Evolutionary conservation across 1,284 basidiomycete species (phyloP).

Genomic region (Heterobasidion occidentale): DNA sequence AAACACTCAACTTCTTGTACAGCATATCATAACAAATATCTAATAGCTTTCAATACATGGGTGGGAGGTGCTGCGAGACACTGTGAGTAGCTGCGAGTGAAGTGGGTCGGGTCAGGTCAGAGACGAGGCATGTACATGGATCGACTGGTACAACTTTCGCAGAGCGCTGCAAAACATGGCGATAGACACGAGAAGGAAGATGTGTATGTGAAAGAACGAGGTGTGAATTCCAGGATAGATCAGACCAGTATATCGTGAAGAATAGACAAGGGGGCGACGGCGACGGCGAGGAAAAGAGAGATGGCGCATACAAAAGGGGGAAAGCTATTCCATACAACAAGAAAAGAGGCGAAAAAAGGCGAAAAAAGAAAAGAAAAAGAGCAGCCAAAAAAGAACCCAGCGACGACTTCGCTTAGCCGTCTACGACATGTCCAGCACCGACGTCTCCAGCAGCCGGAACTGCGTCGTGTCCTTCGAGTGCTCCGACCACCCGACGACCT

Average conservation of each 20-base stretch:
- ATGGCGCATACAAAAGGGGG: conserved; percentile 1
- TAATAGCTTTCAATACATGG: no score
- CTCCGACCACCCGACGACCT: conserved; percentile 70
- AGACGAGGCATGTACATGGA: not conserved
- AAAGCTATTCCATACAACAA: conserved; percentile 9
- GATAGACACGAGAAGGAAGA: not conserved
- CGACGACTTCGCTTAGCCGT: not conserved
- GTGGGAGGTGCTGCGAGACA: no score
- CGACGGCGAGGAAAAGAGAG: not conserved
- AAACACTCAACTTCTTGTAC: no score
- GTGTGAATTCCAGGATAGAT: not conserved
- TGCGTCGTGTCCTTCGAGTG: conserved; percentile 60
- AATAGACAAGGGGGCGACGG: conserved; percentile 5
- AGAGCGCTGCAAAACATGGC: not conserved
- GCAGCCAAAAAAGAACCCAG: not conserved
- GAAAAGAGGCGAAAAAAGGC: conserved; percentile 4
- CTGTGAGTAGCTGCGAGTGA: no score
- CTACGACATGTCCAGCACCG: conserved; percentile 62
- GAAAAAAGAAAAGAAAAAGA: conserved; percentile 1
- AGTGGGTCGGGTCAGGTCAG: not conserved
- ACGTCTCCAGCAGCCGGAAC: conserved; percentile 72
- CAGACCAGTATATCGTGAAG: conserved; percentile 4
- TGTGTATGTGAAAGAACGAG: not conserved
- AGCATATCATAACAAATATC: no score
- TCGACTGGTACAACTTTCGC: not conserved